Evolutionary conservation across 2,329 filamentous ascomycete species (phyloP).

Genomic region (Trichoderma gracile): DNA sequence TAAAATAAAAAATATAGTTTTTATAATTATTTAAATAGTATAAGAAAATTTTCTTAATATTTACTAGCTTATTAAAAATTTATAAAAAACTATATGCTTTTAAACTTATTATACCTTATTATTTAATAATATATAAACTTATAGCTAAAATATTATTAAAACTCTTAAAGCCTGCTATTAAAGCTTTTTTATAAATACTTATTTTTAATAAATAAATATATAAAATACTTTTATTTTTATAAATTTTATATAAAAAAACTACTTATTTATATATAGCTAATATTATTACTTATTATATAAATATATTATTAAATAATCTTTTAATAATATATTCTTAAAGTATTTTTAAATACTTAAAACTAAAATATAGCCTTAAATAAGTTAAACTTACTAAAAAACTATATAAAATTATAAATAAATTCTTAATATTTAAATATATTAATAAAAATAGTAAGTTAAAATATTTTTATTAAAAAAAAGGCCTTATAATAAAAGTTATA

Average conservation of each 20-base stretch:
- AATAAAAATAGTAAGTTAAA: no score
- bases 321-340: neutral
- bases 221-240: no score
- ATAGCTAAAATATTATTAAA: no score
- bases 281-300: slow-evolving; percentile 5
- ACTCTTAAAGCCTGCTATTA: no score
- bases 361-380: neutral
- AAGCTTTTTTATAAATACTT: neutral
- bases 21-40: no score
- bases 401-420: neutral
- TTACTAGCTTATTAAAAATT: no score
- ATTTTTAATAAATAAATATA: neutral
- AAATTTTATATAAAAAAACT: slow-evolving; percentile 1
- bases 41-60: no score
- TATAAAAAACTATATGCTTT: no score
- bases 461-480: slow-evolving; percentile 3
- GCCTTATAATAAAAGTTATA: neutral
- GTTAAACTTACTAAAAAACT: slow-evolving; percentile 1
- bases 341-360: neutral
- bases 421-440: neutral
- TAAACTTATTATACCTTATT: no score
- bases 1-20: no score
- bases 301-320: neutral
- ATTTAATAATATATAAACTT: no score
- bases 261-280: slow-evolving; percentile 3